phyloP scores from a whole-genome alignment of 2,329 filamentous ascomycete species.

The Colletotrichum higginsianum region DNA sequence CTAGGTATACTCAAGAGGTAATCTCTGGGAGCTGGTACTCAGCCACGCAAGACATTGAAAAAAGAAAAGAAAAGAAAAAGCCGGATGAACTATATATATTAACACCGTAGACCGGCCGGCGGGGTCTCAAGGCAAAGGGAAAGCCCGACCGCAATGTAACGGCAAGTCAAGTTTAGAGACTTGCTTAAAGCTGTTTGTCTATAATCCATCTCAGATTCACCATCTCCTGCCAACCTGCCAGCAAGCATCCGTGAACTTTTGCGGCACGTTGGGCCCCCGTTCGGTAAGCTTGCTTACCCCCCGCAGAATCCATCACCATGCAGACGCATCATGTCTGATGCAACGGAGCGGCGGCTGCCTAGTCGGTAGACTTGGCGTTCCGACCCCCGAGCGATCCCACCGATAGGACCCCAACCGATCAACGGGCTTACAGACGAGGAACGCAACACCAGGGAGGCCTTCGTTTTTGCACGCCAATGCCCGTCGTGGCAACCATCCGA shows the following conservation, averaged over 20 bases:
- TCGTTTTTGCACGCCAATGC: not conserved
- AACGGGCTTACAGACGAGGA: not conserved
- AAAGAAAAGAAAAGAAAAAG: not conserved
- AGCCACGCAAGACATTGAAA: not conserved
- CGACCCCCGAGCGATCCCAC: constrained; percentile 8
- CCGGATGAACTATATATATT: not conserved
- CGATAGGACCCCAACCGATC: not conserved
- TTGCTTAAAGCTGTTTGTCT: too few relatives aligned
- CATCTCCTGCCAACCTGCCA: not conserved
- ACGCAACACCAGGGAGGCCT: not conserved
- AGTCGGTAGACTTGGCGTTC: constrained; percentile 17
- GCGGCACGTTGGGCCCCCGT: not conserved
- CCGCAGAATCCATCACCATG: not conserved
- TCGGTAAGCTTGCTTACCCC: not conserved
- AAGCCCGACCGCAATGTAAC: not conserved
- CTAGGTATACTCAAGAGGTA: too few relatives aligned
- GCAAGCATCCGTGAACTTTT: not conserved
- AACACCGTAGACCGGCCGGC: constrained; percentile 20
- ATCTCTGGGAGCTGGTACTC: not conserved
- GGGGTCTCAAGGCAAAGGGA: not conserved
- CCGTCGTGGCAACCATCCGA: not conserved
- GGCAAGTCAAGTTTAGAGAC: not conserved
- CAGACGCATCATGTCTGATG: not conserved
- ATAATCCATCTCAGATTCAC: not conserved
- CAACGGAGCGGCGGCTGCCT: constrained; percentile 27